Percentiles rank a stretch among this genome's conserved stretches.
Conservation (phyloP, 345 rosid species). For the Melastoma malabathricum region DNA sequence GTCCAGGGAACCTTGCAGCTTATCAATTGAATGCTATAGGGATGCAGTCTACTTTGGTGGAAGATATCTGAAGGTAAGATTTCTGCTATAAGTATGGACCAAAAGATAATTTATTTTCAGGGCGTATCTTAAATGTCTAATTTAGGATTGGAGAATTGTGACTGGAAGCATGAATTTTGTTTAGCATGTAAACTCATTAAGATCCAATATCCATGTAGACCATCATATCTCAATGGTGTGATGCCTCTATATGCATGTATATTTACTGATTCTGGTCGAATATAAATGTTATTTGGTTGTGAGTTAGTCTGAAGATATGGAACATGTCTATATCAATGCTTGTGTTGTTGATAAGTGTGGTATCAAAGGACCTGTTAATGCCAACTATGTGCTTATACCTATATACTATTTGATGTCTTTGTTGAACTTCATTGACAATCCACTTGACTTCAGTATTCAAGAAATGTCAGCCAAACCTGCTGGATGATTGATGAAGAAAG, state of each 20-base stretch:
- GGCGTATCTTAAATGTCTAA: background rate
- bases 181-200: no score
- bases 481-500: constrained; percentile 97
- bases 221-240: no score
- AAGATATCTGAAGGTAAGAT: constrained; percentile 74
- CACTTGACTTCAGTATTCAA: constrained; percentile 50
- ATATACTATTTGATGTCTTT: background rate
- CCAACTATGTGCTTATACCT: background rate
- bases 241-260: no score
- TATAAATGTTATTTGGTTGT: no score
- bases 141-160: no score
- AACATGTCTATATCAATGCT: no score
- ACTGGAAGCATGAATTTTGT: no score
- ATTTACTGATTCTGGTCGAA: no score
- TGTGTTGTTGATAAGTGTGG: no score
- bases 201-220: no score
- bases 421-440: constrained; percentile 3
- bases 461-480: constrained; percentile 89
- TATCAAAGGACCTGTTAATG: background rate
- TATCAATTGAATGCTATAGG: constrained; percentile 47
- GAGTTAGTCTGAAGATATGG: no score
- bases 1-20: constrained; percentile 59
- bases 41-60: constrained; percentile 72
- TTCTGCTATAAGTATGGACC: background rate
- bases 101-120: background rate